phyloP scores from a whole-genome alignment of 129 eudicot species.

The Lactuca sativa region DNA sequence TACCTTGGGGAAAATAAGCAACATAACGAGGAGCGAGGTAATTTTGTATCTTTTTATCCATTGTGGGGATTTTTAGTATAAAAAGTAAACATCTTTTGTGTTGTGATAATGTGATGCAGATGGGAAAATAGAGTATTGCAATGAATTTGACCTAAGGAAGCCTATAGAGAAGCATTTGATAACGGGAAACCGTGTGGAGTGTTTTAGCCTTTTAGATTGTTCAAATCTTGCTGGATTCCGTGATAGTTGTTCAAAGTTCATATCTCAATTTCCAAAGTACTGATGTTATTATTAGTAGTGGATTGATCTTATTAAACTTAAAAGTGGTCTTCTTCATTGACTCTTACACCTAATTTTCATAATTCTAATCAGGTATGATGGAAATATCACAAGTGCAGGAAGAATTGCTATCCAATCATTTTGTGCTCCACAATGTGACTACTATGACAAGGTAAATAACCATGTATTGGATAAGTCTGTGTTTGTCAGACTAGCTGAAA shows the following conservation, averaged over 20 bases:
- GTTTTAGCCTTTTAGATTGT: conserved; percentile 67
- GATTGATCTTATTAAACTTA: too few relatives aligned
- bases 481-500: too few relatives aligned
- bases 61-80: conserved; percentile 2
- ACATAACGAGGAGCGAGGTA: conserved; percentile 63
- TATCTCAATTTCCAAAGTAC: conserved; percentile 73
- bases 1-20: conserved; percentile 69
- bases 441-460: conserved; percentile 58
- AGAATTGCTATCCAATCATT: conserved; percentile 90
- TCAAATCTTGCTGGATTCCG: conserved; percentile 52
- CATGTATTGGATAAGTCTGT: neutral
- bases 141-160: conserved; percentile 84
- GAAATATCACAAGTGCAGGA: conserved; percentile 60
- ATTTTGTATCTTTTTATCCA: conserved; percentile 10
- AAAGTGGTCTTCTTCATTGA: neutral
- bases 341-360: neutral
- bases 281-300: neutral
- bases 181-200: conserved; percentile 61
- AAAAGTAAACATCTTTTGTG: conserved; percentile 2
- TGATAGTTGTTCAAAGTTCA: conserved; percentile 74
- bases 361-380: conserved; percentile 48
- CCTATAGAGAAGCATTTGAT: conserved; percentile 78
- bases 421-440: conserved; percentile 88
- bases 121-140: conserved; percentile 78
- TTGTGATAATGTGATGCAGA: conserved; percentile 42